phyloP scores from a whole-genome alignment of 176 grass and related monocot species.

The Oryza australiensis region DNA sequence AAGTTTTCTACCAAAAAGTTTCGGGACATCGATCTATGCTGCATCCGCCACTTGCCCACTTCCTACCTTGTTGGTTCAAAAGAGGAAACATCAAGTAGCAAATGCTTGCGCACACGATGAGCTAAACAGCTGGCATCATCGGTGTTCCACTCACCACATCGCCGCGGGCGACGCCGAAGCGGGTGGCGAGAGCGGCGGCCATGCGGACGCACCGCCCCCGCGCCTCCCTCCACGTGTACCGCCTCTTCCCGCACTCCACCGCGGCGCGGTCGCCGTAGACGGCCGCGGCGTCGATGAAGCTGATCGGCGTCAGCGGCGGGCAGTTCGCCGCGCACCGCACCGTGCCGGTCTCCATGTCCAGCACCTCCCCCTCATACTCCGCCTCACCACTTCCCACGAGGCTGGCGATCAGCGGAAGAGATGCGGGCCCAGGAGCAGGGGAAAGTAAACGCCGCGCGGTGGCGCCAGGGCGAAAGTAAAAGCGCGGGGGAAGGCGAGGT shows the following conservation, averaged over 20 bases:
- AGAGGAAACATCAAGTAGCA: too few relatives aligned
- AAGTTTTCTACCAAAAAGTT: too few relatives aligned
- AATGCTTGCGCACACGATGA: too few relatives aligned
- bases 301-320: constrained; percentile 61
- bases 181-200: constrained; percentile 51
- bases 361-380: constrained; percentile 3
- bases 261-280: constrained; percentile 55
- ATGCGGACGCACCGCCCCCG: constrained; percentile 47
- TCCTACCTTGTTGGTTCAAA: too few relatives aligned
- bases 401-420: constrained; percentile 21
- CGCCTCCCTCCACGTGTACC: constrained; percentile 51
- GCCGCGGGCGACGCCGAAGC: constrained; percentile 49
- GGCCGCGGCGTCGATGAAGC: constrained; percentile 68
- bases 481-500: too few relatives aligned
- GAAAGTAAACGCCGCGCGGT: too few relatives aligned
- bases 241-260: constrained; percentile 32
- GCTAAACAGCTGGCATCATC: neutral
- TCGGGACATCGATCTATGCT: too few relatives aligned
- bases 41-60: too few relatives aligned
- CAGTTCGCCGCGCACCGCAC: constrained; percentile 61
- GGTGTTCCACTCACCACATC: constrained; percentile 49
- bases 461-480: too few relatives aligned
- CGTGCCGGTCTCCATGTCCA: constrained; percentile 50
- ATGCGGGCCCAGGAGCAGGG: neutral
- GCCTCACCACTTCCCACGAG: neutral